Conservation (phyloP, 2,329 filamentous ascomycete genomes). For the Apiospora koreana region DNA sequence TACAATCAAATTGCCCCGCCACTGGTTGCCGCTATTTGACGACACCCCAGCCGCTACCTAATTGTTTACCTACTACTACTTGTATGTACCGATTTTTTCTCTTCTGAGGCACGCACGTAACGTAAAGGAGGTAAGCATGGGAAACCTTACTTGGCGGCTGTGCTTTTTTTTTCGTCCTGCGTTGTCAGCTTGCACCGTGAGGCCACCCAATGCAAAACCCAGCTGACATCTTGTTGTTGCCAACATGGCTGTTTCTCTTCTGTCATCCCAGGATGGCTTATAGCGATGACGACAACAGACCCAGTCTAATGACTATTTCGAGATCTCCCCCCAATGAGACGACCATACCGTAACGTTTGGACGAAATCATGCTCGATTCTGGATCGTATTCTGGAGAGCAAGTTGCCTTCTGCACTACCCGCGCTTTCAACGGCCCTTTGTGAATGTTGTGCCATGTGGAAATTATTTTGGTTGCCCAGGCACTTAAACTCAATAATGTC, state of each 20-base stretch:
- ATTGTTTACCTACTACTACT: too few relatives aligned
- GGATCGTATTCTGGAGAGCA: background rate
- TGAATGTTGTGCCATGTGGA: background rate
- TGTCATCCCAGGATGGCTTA: background rate
- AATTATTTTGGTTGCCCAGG: background rate
- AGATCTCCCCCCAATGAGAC: background rate
- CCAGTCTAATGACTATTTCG: background rate
- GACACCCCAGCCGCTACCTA: background rate
- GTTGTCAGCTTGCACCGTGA: too few relatives aligned
- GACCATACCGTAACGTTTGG: background rate
- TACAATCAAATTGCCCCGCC: conserved; percentile 9
- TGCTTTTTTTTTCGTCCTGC: background rate
- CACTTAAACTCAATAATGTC: background rate
- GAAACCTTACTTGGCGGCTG: conserved; percentile 1
- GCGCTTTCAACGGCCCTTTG: background rate
- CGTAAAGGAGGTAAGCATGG: background rate
- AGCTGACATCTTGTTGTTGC: conserved; percentile 2
- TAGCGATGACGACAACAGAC: conserved; percentile 3
- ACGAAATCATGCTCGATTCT: background rate
- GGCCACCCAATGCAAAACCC: too few relatives aligned
- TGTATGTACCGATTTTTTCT: conserved; percentile 2
- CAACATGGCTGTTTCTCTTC: background rate
- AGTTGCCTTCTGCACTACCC: background rate
- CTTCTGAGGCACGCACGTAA: background rate
- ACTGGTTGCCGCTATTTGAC: conserved; percentile 9